Evolutionary conservation across 495 filamentous ascomycete species (phyloP).

Genomic region (Penicillium silybi): DNA sequence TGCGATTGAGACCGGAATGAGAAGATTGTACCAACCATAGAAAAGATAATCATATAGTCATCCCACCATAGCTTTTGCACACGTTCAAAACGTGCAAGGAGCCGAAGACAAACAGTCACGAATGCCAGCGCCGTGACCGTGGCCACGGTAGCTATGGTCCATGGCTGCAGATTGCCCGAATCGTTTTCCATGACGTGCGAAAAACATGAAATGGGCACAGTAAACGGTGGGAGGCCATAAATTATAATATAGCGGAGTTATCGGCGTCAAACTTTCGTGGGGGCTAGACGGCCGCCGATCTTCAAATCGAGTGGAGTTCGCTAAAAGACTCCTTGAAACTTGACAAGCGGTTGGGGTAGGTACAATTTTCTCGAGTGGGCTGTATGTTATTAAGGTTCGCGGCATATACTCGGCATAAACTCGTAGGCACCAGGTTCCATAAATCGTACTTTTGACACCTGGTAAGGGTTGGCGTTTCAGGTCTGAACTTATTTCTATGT

Average conservation of each 20-base stretch:
- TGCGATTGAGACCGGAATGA: not conserved
- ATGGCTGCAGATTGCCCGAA: constrained; percentile 26
- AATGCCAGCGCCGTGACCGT: constrained; percentile 30
- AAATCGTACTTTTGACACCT: not conserved
- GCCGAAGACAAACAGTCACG: constrained; percentile 27
- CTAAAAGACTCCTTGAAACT: not conserved
- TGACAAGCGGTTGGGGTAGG: not conserved
- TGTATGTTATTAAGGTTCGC: not conserved
- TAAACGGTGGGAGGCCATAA: not conserved
- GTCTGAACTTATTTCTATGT: not conserved
- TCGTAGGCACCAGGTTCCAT: not conserved
- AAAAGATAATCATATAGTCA: constrained; percentile 36
- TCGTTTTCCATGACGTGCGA: constrained; percentile 2
- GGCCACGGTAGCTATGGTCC: constrained; percentile 30
- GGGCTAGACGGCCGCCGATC: not conserved
- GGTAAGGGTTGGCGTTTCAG: constrained; percentile 1
- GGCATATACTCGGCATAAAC: not conserved
- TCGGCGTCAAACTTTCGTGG: not conserved
- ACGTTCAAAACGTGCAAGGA: constrained; percentile 27
- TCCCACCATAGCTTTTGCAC: constrained; percentile 37
- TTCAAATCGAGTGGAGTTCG: not conserved
- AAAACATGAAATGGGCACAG: not conserved
- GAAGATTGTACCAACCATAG: constrained; percentile 29
- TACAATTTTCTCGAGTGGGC: not conserved
- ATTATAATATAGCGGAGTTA: not conserved